Evolutionary conservation across 2,329 filamentous ascomycete species (phyloP).

Genomic region (Penicillium thymicola): DNA sequence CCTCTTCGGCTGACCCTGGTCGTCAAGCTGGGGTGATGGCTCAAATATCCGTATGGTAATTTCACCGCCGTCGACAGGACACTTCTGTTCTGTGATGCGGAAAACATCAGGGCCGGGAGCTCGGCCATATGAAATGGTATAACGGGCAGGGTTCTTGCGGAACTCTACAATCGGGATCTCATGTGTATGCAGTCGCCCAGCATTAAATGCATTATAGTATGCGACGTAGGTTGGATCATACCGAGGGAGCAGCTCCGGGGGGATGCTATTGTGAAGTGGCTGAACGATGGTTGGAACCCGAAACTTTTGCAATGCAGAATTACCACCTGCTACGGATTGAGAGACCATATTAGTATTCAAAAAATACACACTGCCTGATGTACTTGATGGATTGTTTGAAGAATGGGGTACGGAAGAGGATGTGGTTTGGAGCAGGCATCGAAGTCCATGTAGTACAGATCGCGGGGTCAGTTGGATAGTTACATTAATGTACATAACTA

Average conservation of each 20-base stretch:
- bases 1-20: slow-evolving; percentile 26
- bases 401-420: not conserved
- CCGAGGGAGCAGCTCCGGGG: slow-evolving; percentile 33
- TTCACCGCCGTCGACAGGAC: slow-evolving; percentile 39
- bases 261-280: slow-evolving; percentile 44
- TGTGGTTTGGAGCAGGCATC: not conserved
- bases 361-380: not conserved
- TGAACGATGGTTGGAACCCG: slow-evolving; percentile 26
- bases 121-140: slow-evolving; percentile 40
- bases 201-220: slow-evolving; percentile 44
- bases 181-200: slow-evolving; percentile 42
- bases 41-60: slow-evolving; percentile 44
- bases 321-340: slow-evolving; percentile 5
- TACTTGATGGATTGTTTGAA: not conserved
- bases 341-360: slow-evolving; percentile 5
- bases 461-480: not conserved
- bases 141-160: slow-evolving; percentile 40
- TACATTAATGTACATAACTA: not conserved
- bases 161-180: slow-evolving; percentile 42
- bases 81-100: slow-evolving; percentile 41
- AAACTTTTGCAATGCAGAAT: slow-evolving; percentile 27
- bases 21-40: slow-evolving; percentile 26
- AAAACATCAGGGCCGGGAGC: slow-evolving; percentile 36
- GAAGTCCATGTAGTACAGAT: not conserved
- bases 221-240: slow-evolving; percentile 44